These are phyloP conservation scores for Amylostereum areolatum DNA, from an alignment of 1,284 basidiomycete genomes.

Conservation along the genomic window DNA sequence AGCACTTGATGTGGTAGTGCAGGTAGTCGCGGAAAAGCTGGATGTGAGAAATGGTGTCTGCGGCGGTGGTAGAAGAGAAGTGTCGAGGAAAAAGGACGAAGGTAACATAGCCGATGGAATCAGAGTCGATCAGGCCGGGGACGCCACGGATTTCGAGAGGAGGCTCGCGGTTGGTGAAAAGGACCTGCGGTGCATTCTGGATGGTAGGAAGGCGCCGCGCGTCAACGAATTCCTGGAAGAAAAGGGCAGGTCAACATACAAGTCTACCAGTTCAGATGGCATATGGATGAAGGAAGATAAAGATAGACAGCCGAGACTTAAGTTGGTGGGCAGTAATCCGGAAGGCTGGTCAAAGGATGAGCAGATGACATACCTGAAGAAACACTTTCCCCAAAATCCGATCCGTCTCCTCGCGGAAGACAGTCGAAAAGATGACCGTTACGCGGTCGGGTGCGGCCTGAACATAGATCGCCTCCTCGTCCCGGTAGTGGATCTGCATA, in stretches of 20 bases:
- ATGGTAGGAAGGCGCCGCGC: conserved; percentile 89
- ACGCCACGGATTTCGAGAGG: conserved; percentile 87
- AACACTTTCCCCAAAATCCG: conserved; percentile 96
- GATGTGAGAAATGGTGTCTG: conserved; percentile 90
- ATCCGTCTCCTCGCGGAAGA: conserved; percentile 98
- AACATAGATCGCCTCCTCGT: conserved; percentile 96
- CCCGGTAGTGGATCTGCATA: conserved; percentile 93
- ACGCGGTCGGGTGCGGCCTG: conserved; percentile 93
- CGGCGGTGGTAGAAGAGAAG: conserved; percentile 74
- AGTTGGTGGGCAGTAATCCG: background rate
- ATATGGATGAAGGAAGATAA: background rate
- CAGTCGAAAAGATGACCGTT: conserved; percentile 95
- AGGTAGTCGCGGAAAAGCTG: conserved; percentile 98
- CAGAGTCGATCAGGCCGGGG: conserved; percentile 74
- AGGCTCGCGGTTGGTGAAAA: conserved; percentile 95
- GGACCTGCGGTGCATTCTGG: conserved; percentile 96
- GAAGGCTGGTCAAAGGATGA: background rate
- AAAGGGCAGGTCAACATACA: background rate
- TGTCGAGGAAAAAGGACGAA: conserved; percentile 98
- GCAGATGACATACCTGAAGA: conserved; percentile 65
- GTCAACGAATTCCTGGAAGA: conserved; percentile 93
- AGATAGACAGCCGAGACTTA: too few species aligned
- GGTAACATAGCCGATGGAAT: conserved; percentile 97
- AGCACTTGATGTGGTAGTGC: conserved; percentile 99
- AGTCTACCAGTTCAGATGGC: background rate